Base-by-base conservation (phyloP, 108 stramenopile species). In the Parmales sp. region DNA sequence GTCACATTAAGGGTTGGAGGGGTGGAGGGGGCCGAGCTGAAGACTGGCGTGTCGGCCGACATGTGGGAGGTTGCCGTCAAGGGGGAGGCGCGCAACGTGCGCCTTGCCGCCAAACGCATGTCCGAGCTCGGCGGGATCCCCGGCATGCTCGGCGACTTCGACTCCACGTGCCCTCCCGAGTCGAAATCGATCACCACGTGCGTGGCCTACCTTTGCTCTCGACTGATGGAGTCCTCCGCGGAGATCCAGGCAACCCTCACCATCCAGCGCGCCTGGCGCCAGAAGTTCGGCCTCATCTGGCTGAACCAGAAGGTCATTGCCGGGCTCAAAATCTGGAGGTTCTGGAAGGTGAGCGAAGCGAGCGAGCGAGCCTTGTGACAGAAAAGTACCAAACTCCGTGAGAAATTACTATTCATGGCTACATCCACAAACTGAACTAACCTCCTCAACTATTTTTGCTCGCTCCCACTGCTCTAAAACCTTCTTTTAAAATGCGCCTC, bases 41-140 rank as follows among this genome's bases (percentile, higher is more conserved):
- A 68, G 68, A 68, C 23, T 11, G 20, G 64, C 18, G 36, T 54
- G 34, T 22, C 46, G 34, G 3, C 50, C 34, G 65, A 68, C n/a
- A 26, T 69, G 11, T 22, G 26, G 28, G 65, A 78, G 19, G 67
- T 74, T 37, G 75, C 81, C 16, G 37, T 88, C 23, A 45, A 67
- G 45, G 83, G 81, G 29, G 88, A 95, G 65, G 67, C 80, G 34
- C 39, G 50, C 9, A 95, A 93, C 76, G 69, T 74, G n/a, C 64
- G 45, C 1, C 68, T 88, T 44, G 87, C 85, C 11, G 67, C 75
- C 23, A 70, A 68, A 44, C 54, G 77, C 64, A 82, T 90, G 49
- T 37, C 67, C 7, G 77, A 84, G 37, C 78, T 96, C 37, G 95
- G 95, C 16, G 92, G 92, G 11, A 87, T 96, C 28, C 92, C 92